Evolutionary conservation across 2,329 filamentous ascomycete genomes (phyloP).

Genomic region (Reticulascus tulasneorum): DNA sequence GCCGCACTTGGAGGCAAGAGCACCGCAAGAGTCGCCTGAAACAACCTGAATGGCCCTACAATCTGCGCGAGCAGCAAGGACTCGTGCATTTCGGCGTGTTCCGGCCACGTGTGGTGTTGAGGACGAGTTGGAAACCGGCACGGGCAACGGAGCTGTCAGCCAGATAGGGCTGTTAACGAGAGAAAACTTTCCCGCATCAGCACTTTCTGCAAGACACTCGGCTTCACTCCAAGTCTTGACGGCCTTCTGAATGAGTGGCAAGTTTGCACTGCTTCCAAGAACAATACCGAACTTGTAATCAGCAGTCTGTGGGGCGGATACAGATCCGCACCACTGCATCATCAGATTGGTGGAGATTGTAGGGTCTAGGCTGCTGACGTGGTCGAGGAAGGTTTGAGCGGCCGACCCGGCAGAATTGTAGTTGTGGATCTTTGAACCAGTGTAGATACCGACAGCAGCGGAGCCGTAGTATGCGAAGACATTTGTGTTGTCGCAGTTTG

Average conservation of each 20-base stretch:
- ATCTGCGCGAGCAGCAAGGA: neutral
- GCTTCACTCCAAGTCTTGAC: slow-evolving; percentile 15
- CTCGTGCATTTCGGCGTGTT: neutral
- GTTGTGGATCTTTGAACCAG: slow-evolving; percentile 18
- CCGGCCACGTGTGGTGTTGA: neutral
- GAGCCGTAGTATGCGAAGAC: slow-evolving; percentile 7
- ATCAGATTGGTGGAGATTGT: slow-evolving; percentile 12
- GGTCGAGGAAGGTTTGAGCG: slow-evolving; percentile 12
- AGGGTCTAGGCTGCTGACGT: slow-evolving; percentile 9
- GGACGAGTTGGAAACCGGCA: neutral
- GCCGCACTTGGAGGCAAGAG: slow-evolving; percentile 32
- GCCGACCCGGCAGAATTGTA: slow-evolving; percentile 15
- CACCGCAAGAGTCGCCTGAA: slow-evolving; percentile 30
- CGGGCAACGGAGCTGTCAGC: neutral
- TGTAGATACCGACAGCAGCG: slow-evolving; percentile 16
- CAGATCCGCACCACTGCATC: slow-evolving; percentile 23
- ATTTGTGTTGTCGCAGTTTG: slow-evolving; percentile 3
- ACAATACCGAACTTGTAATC: slow-evolving; percentile 25
- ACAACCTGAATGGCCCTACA: slow-evolving; percentile 26
- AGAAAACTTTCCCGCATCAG: neutral
- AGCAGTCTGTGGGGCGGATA: slow-evolving; percentile 18
- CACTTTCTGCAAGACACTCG: neutral
- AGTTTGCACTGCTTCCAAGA: slow-evolving; percentile 17
- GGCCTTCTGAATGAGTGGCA: slow-evolving; percentile 22
- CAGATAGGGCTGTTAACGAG: no score